These are phyloP conservation scores for Boletus reticulatus DNA, from an alignment of 768 basidiomycete species.

Conservation along the genomic window DNA sequence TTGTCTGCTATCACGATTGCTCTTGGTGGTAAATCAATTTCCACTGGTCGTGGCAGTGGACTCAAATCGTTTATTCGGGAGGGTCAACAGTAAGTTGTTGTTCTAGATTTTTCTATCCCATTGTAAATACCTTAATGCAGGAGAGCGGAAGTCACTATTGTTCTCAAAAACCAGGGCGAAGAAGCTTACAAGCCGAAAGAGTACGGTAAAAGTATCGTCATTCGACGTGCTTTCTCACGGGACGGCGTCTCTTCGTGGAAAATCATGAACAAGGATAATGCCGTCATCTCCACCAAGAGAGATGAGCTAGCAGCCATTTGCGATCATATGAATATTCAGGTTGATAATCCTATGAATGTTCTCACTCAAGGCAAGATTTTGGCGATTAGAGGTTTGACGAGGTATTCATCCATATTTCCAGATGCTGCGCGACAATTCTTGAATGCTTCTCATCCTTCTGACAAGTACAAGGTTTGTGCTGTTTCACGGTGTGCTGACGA, in stretches of 20 bases:
- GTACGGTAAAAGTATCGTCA: conserved; percentile 84
- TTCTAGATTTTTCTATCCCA: not conserved
- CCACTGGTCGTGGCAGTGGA: conserved; percentile 85
- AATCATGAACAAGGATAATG: conserved; percentile 69
- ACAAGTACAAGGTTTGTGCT: conserved; percentile 80
- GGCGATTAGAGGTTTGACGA: not conserved
- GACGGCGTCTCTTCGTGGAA: conserved; percentile 80
- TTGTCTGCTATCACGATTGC: conserved; percentile 91
- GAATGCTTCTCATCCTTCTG: conserved; percentile 70
- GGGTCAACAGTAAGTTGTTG: conserved; percentile 64
- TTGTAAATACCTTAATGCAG: conserved; percentile 39
- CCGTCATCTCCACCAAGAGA: conserved; percentile 68
- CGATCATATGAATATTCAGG: conserved; percentile 95
- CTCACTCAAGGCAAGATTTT: conserved; percentile 68
- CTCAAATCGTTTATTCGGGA: conserved; percentile 85
- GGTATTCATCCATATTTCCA: conserved; percentile 9
- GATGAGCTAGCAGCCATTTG: conserved; percentile 86
- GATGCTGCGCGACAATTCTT: conserved; percentile 66
- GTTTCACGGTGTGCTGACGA: too few species aligned
- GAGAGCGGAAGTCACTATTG: conserved; percentile 69
- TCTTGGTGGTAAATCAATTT: conserved; percentile 88
- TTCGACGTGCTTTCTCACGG: conserved; percentile 78
- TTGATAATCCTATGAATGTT: conserved; percentile 95
- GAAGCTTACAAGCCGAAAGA: conserved; percentile 83
- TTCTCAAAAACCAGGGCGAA: conserved; percentile 85